phyloP scores from a whole-genome alignment of 192 early-diverging fungal species.

The Kickxella alabastrina region DNA sequence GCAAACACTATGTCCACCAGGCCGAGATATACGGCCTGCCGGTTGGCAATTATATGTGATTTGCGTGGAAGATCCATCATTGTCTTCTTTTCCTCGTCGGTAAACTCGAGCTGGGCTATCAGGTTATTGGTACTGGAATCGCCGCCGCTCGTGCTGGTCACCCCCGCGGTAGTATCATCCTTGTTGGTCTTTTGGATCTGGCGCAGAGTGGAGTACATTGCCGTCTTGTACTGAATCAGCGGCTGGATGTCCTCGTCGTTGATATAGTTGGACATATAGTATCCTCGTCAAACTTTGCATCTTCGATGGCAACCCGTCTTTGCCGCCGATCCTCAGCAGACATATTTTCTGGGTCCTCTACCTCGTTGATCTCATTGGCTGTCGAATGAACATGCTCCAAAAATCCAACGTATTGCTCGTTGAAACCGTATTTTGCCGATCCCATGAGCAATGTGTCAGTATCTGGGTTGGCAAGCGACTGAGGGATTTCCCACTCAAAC shows the following conservation, averaged over 20 bases:
- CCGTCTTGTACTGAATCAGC: conserved; percentile 70
- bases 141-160: neutral
- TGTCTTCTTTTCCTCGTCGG: conserved; percentile 61
- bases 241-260: conserved; percentile 82
- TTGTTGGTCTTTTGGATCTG: conserved; percentile 56
- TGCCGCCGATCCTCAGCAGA: conserved; percentile 49
- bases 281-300: conserved; percentile 87
- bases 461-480: conserved; percentile 50
- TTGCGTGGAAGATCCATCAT: conserved; percentile 79
- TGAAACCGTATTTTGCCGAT: conserved; percentile 80
- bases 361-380: conserved; percentile 66
- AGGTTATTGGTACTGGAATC: neutral
- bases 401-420: conserved; percentile 75
- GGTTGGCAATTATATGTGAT: conserved; percentile 65
- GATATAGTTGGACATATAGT: conserved; percentile 87
- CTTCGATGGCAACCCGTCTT: conserved; percentile 64
- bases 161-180: neutral
- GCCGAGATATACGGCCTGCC: conserved; percentile 70
- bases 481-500: conserved; percentile 87
- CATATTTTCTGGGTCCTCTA: conserved; percentile 56
- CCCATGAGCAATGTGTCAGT: conserved; percentile 31
- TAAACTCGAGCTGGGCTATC: conserved; percentile 49
- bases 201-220: conserved; percentile 60
- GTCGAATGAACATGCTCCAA: conserved; percentile 70
- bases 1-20: conserved; percentile 91